Conservation (phyloP, 768 basidiomycete species). For the Tubosaeta brunneosetosa region DNA sequence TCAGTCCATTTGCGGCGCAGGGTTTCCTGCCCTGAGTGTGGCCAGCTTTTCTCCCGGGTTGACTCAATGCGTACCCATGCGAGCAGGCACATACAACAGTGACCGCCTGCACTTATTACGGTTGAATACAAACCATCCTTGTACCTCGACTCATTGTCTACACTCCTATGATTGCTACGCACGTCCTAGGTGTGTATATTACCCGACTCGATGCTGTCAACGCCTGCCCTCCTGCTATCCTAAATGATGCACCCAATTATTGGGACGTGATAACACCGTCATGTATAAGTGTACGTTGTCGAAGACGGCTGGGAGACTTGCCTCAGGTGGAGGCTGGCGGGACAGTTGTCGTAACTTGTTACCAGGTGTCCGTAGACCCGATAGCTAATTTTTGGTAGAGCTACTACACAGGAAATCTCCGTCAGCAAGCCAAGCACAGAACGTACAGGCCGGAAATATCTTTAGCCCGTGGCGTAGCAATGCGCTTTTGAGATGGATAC, state of each 20-base stretch:
- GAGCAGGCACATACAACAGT: neutral
- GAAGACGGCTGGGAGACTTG: no score
- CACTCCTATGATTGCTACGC: neutral
- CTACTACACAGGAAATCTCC: neutral
- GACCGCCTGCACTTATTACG: neutral
- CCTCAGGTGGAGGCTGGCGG: no score
- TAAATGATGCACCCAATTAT: neutral
- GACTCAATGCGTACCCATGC: constrained; percentile 4
- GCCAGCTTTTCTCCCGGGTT: neutral
- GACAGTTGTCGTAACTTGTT: no score
- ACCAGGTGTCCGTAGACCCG: neutral
- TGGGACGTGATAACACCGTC: neutral
- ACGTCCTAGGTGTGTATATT: neutral
- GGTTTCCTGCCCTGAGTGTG: neutral
- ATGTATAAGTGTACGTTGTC: no score
- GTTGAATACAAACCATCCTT: neutral
- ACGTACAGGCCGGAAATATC: neutral
- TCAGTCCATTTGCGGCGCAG: neutral
- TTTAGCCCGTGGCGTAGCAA: no score
- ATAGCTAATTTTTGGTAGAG: no score
- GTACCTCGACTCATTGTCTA: neutral
- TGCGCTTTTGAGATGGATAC: neutral
- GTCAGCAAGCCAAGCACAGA: neutral
- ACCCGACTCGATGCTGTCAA: neutral
- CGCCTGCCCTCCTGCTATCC: no score